A percentile compares a stretch with the other conserved stretches of the same genome.
phyloP scores from a whole-genome alignment of 768 basidiomycete genomes.

The Suillus lakei region DNA sequence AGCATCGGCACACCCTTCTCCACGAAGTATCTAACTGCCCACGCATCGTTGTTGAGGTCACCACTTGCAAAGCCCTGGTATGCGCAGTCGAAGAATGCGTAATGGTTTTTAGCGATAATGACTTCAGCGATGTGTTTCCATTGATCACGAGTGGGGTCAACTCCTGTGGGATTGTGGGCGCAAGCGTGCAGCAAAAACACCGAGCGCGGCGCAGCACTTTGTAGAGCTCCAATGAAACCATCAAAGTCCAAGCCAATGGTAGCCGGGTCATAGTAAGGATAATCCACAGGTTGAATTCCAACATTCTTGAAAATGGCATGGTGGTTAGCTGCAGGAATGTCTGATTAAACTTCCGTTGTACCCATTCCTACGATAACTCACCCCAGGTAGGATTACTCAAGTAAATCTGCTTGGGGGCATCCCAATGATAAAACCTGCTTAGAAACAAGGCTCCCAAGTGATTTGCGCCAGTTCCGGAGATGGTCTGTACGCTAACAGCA shows the following conservation, averaged over 20 bases:
- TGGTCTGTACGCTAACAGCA: conserved; percentile 85
- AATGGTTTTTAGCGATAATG: conserved; percentile 76
- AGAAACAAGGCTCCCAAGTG: conserved; percentile 91
- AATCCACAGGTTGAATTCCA: conserved; percentile 83
- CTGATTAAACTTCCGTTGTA: conserved; percentile 4
- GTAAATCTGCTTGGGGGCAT: conserved; percentile 70
- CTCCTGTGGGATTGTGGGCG: conserved; percentile 97
- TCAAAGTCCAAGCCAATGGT: conserved; percentile 86
- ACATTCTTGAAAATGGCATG: conserved; percentile 90
- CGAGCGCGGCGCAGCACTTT: conserved; percentile 72
- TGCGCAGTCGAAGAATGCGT: conserved; percentile 93
- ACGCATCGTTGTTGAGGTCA: conserved; percentile 88
- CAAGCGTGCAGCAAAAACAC: conserved; percentile 93
- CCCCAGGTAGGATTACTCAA: conserved; percentile 97
- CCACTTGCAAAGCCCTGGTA: conserved; percentile 99
- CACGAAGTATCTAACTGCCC: conserved; percentile 91
- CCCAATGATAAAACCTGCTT: conserved; percentile 77
- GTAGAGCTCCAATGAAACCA: conserved; percentile 64
- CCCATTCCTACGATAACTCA: background rate
- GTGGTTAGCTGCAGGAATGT: conserved; percentile 69
- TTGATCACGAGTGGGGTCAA: conserved; percentile 88
- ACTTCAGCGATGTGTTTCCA: conserved; percentile 80
- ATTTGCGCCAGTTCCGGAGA: conserved; percentile 96
- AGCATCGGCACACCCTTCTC: conserved; percentile 74
- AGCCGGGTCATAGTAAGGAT: conserved; percentile 93